Conservation (phyloP, 257 asterid species). For the Oldenlandia corymbosa region DNA sequence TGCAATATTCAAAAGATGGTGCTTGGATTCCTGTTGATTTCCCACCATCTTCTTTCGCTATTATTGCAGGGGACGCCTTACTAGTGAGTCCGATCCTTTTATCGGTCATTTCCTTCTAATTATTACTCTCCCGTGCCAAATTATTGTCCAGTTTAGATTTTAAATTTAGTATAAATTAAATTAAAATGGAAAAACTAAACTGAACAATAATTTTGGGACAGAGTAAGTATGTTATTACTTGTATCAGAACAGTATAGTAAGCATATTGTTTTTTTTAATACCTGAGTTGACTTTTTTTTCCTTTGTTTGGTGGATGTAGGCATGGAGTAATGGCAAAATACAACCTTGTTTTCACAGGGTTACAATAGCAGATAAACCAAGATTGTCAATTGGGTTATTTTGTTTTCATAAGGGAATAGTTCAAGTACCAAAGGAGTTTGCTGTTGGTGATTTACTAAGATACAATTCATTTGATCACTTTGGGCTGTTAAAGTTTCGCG, state of each 20-base stretch:
- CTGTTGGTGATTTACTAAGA: conserved; percentile 39
- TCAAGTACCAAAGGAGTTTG: conserved; percentile 47
- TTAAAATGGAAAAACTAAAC: too few species aligned
- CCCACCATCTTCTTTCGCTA: conserved; percentile 37
- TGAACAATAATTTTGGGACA: too few species aligned
- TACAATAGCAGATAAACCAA: conserved; percentile 35
- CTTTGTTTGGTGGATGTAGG: conserved; percentile 22
- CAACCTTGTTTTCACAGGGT: conserved; percentile 49
- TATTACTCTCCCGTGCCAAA: too few species aligned
- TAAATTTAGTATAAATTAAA: too few species aligned
- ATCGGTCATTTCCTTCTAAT: too few species aligned
- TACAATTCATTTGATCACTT: conserved; percentile 44
- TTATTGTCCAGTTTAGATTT: too few species aligned
- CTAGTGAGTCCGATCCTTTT: too few species aligned
- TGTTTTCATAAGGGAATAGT: conserved; percentile 46
- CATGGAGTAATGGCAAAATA: conserved; percentile 70
- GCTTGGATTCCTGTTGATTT: conserved; percentile 40
- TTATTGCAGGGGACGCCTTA: conserved; percentile 61
- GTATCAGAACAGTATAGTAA: too few species aligned
- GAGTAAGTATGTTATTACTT: too few species aligned
- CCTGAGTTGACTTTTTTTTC: too few species aligned
- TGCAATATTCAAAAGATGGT: conserved; percentile 32
- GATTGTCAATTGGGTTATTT: conserved; percentile 43
- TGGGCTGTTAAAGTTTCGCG: conserved; percentile 36
- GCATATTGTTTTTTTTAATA: too few species aligned